A percentile compares a stretch with the other conserved stretches of the same genome.
Evolutionary conservation across 2,329 filamentous ascomycete species (phyloP).

Genomic region (Aspergillus ochraceoroseus): DNA sequence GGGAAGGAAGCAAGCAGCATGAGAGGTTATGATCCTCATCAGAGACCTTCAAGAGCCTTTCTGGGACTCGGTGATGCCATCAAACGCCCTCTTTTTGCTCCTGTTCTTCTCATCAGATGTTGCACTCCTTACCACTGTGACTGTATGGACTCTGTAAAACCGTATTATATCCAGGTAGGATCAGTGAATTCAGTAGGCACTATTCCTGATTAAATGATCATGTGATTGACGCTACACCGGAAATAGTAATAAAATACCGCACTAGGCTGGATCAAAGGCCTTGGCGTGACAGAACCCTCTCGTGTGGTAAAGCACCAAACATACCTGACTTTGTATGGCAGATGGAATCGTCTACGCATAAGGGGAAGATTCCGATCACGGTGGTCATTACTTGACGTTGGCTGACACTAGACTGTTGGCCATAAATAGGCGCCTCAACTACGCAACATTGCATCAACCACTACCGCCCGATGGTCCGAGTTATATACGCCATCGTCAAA

Average conservation of each 20-base stretch:
- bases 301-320: constrained; percentile 1
- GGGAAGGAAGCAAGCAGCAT: constrained; percentile 11
- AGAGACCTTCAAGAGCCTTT: not conserved
- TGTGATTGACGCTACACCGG: constrained; percentile 10
- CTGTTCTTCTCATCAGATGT: constrained; percentile 12
- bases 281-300: constrained; percentile 4
- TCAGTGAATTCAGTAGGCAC: constrained; percentile 6
- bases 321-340: not conserved
- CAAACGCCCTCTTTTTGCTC: constrained; percentile 12
- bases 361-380: too few relatives aligned
- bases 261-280: constrained; percentile 2
- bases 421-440: too few relatives aligned
- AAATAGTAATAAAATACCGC: not conserved
- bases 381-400: too few relatives aligned
- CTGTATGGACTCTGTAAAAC: constrained; percentile 19
- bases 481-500: constrained; percentile 54
- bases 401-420: not conserved
- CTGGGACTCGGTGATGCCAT: constrained; percentile 21
- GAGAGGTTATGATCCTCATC: not conserved
- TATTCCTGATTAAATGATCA: constrained; percentile 10
- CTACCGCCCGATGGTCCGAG: constrained; percentile 55
- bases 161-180: constrained; percentile 5
- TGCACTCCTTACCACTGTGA: constrained; percentile 17
- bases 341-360: too few relatives aligned
- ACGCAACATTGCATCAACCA: constrained; percentile 45